A percentile compares a stretch with the other conserved stretches of the same genome.
Evolutionary conservation across 371 early-diverging fungal genomes (phyloP).

Genomic region (Mucor racemosus): DNA sequence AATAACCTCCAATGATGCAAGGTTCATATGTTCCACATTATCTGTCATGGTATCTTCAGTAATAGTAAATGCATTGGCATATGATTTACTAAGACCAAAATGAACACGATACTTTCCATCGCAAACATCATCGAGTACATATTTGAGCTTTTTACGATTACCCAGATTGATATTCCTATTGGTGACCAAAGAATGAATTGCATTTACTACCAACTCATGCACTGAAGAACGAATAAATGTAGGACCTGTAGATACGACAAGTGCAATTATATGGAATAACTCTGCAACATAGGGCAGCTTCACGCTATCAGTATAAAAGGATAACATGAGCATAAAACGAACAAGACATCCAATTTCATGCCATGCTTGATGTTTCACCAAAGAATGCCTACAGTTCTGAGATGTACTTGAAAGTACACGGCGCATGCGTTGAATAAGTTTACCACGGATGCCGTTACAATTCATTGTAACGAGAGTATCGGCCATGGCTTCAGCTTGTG

Average conservation of each 20-base stretch:
- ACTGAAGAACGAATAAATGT: conserved; percentile 82
- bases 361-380: conserved; percentile 84
- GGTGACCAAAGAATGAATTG: conserved; percentile 82
- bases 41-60: conserved; percentile 65
- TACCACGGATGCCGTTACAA: conserved; percentile 72
- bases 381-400: conserved; percentile 56
- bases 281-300: conserved; percentile 82
- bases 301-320: conserved; percentile 76
- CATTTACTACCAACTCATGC: conserved; percentile 86
- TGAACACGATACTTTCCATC: conserved; percentile 76
- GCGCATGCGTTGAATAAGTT: conserved; percentile 75
- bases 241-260: conserved; percentile 82
- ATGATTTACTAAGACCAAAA: conserved; percentile 75
- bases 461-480: conserved; percentile 83
- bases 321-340: conserved; percentile 81
- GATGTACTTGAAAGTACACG: conserved; percentile 72
- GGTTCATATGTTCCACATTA: conserved; percentile 62
- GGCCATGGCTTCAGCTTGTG: conserved; percentile 78
- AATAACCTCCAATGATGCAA: conserved; percentile 77
- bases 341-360: conserved; percentile 82
- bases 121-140: conserved; percentile 68
- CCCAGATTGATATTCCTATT: conserved; percentile 56
- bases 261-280: conserved; percentile 77
- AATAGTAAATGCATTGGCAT: conserved; percentile 70
- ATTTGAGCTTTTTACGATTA: conserved; percentile 58